Percentiles rank a stretch among this genome's conserved stretches.
phyloP scores from a whole-genome alignment of 1,139 yeast genomes.

The Pichia norvegensis region DNA sequence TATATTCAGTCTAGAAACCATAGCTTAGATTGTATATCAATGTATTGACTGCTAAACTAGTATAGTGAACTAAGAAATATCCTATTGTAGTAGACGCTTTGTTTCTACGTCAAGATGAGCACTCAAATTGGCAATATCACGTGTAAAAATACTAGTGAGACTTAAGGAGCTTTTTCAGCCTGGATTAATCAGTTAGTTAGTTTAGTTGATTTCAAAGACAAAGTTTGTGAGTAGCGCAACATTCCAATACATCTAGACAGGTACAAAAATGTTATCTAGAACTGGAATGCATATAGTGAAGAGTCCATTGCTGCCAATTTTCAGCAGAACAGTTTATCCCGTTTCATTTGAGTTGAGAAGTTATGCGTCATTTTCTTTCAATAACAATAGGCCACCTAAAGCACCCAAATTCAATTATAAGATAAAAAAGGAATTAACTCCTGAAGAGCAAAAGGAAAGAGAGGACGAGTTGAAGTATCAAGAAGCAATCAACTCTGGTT shows the following conservation, averaged over 20 bases:
- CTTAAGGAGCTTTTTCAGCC: too few species aligned
- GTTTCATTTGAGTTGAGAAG: not conserved
- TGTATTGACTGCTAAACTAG: too few species aligned
- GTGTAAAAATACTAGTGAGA: not conserved
- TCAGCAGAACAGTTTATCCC: not conserved
- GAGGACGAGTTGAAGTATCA: conserved; percentile 23
- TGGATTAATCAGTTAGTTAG: too few species aligned
- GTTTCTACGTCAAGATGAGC: too few species aligned
- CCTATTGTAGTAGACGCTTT: too few species aligned
- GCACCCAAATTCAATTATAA: conserved; percentile 22
- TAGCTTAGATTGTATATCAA: too few species aligned
- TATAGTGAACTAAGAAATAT: too few species aligned
- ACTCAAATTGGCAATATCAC: not conserved
- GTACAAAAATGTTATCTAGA: not conserved
- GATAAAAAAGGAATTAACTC: conserved; percentile 22
- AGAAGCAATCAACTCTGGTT: conserved; percentile 28
- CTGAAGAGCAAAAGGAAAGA: conserved; percentile 23
- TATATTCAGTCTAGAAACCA: too few species aligned
- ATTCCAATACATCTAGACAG: too few species aligned
- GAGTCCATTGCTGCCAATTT: not conserved
- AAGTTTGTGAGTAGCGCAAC: too few species aligned
- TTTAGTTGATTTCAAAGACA: too few species aligned
- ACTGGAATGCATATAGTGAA: not conserved
- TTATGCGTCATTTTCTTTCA: not conserved
- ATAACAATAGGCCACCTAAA: conserved; percentile 9